Conservation (phyloP, 2,329 filamentous ascomycete species). For the Talaromyces sp. region DNA sequence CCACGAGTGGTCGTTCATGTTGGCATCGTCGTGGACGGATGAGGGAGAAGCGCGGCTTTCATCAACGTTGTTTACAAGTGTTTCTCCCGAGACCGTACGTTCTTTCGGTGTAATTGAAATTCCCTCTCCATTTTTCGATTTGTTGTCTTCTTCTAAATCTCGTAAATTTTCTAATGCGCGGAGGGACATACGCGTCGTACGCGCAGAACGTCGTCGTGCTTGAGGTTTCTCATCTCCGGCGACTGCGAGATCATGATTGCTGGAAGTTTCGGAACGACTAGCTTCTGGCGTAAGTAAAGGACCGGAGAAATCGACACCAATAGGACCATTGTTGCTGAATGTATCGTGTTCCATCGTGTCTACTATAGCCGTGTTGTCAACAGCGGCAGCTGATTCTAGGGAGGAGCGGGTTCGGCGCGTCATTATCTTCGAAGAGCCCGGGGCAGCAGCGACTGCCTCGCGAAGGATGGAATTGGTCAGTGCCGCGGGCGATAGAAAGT, state of each 20-base stretch:
- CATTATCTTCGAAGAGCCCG: conserved; percentile 25
- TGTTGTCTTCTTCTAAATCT: conserved; percentile 25
- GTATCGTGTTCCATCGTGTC: conserved; percentile 20
- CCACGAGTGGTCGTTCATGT: conserved; percentile 38
- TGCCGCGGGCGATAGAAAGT: conserved; percentile 18
- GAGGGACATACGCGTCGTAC: conserved; percentile 40
- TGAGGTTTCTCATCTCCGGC: conserved; percentile 33
- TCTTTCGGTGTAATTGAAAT: conserved; percentile 28
- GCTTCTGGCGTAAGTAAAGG: conserved; percentile 44
- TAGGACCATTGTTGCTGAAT: conserved; percentile 28
- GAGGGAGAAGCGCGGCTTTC: conserved; percentile 36
- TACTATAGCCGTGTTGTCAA: conserved; percentile 20
- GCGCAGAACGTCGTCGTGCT: conserved; percentile 35
- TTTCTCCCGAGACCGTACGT: conserved; percentile 27
- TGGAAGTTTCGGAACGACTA: conserved; percentile 44
- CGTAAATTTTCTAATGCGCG: conserved; percentile 30
- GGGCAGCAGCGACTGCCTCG: conserved; percentile 14
- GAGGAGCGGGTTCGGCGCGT: conserved; percentile 27
- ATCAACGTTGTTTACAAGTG: conserved; percentile 40
- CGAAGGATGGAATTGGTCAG: conserved; percentile 14
- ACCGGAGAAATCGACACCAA: conserved; percentile 35
- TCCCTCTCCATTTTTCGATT: conserved; percentile 18
- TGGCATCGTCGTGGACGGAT: conserved; percentile 40
- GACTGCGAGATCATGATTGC: conserved; percentile 36
- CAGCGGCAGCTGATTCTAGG: conserved; percentile 30